phyloP scores from a whole-genome alignment of 2,329 filamentous ascomycete species.

The Xylaria sp. region DNA sequence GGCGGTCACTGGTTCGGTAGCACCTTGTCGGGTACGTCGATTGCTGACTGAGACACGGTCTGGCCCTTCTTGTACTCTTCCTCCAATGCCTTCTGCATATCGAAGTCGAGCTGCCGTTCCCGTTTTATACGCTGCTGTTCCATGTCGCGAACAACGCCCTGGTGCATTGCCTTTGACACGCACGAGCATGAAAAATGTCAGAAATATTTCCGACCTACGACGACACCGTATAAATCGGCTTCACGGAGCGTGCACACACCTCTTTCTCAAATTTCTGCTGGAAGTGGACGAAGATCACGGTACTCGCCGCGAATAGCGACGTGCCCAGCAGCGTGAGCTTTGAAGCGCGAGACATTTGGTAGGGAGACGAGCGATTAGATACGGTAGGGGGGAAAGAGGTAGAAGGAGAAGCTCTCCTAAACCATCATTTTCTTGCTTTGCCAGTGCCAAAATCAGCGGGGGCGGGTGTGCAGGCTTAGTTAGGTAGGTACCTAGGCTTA shows the following conservation, averaged over 20 bases:
- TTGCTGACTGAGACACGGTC: conserved; percentile 64
- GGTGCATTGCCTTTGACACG: conserved; percentile 86
- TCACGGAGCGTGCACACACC: conserved; percentile 59
- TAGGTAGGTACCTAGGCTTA: too few species aligned
- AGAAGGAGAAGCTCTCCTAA: conserved; percentile 5
- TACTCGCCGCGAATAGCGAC: conserved; percentile 77
- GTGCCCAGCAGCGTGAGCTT: conserved; percentile 86
- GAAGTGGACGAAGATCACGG: conserved; percentile 88
- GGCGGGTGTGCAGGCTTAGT: not conserved
- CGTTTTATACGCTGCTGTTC: conserved; percentile 91
- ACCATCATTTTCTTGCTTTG: conserved; percentile 16
- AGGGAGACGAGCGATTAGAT: not conserved
- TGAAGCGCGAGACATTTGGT: conserved; percentile 85
- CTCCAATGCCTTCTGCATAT: conserved; percentile 87
- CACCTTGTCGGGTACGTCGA: conserved; percentile 36
- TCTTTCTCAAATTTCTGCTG: conserved; percentile 85
- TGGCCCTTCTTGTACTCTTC: conserved; percentile 91
- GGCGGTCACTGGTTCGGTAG: conserved; percentile 41
- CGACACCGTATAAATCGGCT: too few species aligned
- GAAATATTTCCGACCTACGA: conserved; percentile 31
- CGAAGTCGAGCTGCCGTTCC: conserved; percentile 93
- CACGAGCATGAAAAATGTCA: conserved; percentile 6
- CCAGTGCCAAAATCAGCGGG: not conserved
- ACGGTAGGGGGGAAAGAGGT: not conserved
- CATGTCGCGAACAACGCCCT: conserved; percentile 92